A percentile compares a stretch with the other conserved stretches of the same genome.
phyloP scores from a whole-genome alignment of 2,329 filamentous ascomycete species.

The Arachnomyces sp. region DNA sequence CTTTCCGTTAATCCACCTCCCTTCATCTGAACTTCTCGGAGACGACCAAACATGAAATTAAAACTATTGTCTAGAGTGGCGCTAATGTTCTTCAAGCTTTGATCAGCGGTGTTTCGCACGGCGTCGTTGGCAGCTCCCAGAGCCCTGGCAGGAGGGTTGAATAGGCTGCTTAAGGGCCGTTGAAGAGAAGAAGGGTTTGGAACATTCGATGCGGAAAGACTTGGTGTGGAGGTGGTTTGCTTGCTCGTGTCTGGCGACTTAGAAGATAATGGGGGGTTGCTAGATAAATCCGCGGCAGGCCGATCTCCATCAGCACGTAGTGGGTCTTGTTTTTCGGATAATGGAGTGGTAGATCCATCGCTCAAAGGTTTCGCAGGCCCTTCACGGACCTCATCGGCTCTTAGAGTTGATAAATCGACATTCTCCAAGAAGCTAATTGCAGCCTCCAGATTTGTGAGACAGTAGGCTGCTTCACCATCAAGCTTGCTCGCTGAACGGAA shows the following conservation, averaged over 20 bases:
- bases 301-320: slow-evolving; percentile 18
- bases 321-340: slow-evolving; percentile 20
- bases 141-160: slow-evolving; percentile 74
- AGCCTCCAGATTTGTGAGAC: slow-evolving; percentile 89
- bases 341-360: slow-evolving; percentile 15
- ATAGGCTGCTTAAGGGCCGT: slow-evolving; percentile 72
- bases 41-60: slow-evolving; percentile 80
- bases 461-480: slow-evolving; percentile 91
- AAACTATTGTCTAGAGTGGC: slow-evolving; percentile 86
- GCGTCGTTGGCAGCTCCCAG: slow-evolving; percentile 77
- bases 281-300: slow-evolving; percentile 20
- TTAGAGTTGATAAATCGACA: slow-evolving; percentile 81
- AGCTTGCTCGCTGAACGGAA: slow-evolving; percentile 81
- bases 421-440: slow-evolving; percentile 91
- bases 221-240: slow-evolving; percentile 20
- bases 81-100: slow-evolving; percentile 84
- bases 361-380: slow-evolving; percentile 53
- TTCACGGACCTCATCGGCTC: slow-evolving; percentile 66
- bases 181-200: slow-evolving; percentile 47
- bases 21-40: slow-evolving; percentile 58
- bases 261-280: slow-evolving; percentile 5
- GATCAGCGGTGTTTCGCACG: slow-evolving; percentile 79
- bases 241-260: too few relatives aligned
- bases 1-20: slow-evolving; percentile 36
- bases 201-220: slow-evolving; percentile 17